phyloP scores from a whole-genome alignment of 805 yeast genomes.

The Hanseniaspora osmophila region DNA sequence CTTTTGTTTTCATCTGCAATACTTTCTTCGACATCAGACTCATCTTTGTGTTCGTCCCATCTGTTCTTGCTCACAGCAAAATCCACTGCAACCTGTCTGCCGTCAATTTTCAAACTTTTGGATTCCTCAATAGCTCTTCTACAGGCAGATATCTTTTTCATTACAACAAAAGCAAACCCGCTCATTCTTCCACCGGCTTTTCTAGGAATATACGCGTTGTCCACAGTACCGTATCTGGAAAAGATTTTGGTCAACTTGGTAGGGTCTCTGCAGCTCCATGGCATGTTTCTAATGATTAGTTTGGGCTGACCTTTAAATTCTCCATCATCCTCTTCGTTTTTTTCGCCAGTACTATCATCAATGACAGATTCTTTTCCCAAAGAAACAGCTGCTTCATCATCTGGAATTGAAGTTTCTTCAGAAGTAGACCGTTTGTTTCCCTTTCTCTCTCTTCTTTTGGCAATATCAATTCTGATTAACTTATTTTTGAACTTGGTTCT shows the following conservation, averaged over 20 bases:
- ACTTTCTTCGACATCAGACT: constrained; percentile 28
- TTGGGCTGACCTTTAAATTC: constrained; percentile 61
- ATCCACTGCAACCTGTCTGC: constrained; percentile 86
- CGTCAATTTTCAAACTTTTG: constrained; percentile 67
- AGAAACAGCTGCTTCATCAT: constrained; percentile 1
- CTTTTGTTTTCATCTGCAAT: constrained; percentile 28
- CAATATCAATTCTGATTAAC: constrained; percentile 65
- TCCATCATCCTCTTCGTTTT: constrained; percentile 30
- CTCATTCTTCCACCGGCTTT: constrained; percentile 78
- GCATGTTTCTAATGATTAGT: constrained; percentile 78
- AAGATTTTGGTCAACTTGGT: constrained; percentile 57
- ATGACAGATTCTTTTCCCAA: constrained; percentile 1
- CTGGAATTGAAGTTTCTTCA: constrained; percentile 1
- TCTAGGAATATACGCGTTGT: constrained; percentile 79
- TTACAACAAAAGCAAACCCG: constrained; percentile 89
- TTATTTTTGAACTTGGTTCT: constrained; percentile 52
- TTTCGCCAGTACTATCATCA: too few relatives aligned
- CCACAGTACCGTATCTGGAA: constrained; percentile 68
- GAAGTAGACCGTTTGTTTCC: constrained; percentile 1
- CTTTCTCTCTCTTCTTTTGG: constrained; percentile 77
- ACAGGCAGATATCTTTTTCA: constrained; percentile 70
- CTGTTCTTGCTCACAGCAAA: constrained; percentile 78
- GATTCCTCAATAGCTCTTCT: constrained; percentile 65
- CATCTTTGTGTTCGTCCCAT: constrained; percentile 52
- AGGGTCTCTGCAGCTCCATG: constrained; percentile 86